Evolutionary conservation across 2,329 filamentous ascomycete genomes (phyloP).

Genomic region (Colletotrichum costaricense): DNA sequence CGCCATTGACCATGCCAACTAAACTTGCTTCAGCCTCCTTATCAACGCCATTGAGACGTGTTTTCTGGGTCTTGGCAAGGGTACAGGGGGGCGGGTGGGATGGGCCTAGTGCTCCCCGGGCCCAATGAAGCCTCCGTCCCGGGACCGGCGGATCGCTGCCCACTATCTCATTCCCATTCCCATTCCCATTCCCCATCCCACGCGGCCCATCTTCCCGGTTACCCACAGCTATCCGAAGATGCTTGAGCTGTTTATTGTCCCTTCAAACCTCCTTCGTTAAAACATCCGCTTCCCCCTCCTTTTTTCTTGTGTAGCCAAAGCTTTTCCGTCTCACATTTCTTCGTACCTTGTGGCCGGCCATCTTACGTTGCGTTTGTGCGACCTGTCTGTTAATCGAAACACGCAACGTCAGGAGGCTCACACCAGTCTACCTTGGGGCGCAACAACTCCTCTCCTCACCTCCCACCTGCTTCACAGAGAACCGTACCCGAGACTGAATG

Average conservation of each 20-base stretch:
- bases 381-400: neutral
- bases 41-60: neutral
- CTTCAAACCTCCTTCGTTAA: too few relatives aligned
- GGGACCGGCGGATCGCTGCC: constrained; percentile 18
- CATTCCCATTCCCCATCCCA: neutral
- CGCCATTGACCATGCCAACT: neutral
- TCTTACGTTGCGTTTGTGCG: neutral
- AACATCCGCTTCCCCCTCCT: neutral
- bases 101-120: neutral
- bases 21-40: neutral
- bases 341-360: neutral
- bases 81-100: constrained; percentile 1
- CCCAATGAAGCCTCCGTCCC: constrained; percentile 17
- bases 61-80: constrained; percentile 22
- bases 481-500: neutral
- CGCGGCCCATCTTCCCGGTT: neutral
- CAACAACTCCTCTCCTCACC: neutral
- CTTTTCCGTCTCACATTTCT: too few relatives aligned
- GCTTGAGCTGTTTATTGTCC: neutral
- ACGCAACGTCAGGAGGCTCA: neutral
- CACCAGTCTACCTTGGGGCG: neutral
- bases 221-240: neutral
- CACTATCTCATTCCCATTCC: neutral
- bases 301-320: neutral
- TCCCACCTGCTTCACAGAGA: neutral